These are phyloP conservation scores for Leccinum variicolor DNA, from an alignment of 768 basidiomycete species.

Conservation along the genomic window DNA sequence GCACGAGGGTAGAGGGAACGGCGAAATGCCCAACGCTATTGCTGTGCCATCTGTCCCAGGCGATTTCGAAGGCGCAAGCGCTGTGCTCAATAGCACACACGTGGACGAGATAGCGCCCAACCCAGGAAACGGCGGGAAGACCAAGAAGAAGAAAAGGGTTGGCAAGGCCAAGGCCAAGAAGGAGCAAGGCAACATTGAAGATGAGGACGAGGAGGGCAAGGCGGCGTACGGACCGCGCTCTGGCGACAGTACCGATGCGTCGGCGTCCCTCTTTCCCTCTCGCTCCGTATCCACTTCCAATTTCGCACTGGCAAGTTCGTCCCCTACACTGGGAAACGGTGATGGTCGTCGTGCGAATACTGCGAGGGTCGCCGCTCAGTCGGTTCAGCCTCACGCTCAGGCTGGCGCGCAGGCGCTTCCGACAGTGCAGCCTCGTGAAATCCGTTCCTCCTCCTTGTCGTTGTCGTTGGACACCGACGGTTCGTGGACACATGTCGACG, in stretches of 20 bases:
- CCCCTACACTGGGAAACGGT: slow-evolving; percentile 1
- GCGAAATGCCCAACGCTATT: neutral
- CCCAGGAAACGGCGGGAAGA: slow-evolving; percentile 27
- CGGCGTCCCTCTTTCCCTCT: slow-evolving; percentile 3
- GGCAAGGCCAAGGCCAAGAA: neutral
- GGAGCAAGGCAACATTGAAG: neutral
- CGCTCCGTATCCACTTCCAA: neutral
- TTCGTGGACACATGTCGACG: slow-evolving; percentile 68
- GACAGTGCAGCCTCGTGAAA: slow-evolving; percentile 24
- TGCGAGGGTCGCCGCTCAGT: neutral
- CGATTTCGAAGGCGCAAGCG: slow-evolving; percentile 4
- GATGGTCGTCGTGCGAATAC: neutral
- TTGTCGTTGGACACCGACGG: slow-evolving; percentile 46
- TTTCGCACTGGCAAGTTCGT: neutral
- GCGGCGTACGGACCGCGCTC: slow-evolving; percentile 3
- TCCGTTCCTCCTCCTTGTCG: slow-evolving; percentile 13
- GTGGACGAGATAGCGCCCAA: slow-evolving; percentile 15
- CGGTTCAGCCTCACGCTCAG: neutral
- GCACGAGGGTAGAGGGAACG: too few relatives aligned
- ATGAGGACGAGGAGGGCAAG: slow-evolving; percentile 13
- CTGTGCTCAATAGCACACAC: neutral
- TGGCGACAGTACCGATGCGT: slow-evolving; percentile 19
- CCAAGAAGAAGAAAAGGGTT: slow-evolving; percentile 37
- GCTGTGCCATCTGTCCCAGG: slow-evolving; percentile 8
- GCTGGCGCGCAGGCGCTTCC: neutral